Evolutionary conservation across 2,329 filamentous ascomycete genomes (phyloP).

Genomic region (Diaporthe ampelina): DNA sequence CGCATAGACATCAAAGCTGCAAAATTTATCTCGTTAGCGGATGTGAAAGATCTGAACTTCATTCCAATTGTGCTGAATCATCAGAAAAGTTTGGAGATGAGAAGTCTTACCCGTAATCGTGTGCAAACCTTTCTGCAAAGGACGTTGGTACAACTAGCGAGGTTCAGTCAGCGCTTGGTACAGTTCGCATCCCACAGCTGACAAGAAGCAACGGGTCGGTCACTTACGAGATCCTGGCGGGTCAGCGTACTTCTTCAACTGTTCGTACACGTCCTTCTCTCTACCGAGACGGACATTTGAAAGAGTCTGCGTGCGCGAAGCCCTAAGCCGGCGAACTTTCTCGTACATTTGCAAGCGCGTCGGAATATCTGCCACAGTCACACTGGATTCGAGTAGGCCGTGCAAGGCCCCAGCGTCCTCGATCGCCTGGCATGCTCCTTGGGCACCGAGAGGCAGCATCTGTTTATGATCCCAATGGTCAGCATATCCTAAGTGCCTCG

Average conservation of each 20-base stretch:
- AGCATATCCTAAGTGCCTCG: neutral
- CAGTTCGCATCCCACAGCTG: no score
- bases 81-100: neutral
- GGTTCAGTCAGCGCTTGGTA: neutral
- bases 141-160: neutral
- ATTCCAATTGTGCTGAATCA: neutral
- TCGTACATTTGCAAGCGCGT: slow-evolving; percentile 45
- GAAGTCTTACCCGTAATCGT: neutral
- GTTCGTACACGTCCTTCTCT: slow-evolving; percentile 44
- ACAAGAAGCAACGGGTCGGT: neutral
- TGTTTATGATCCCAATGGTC: slow-evolving; percentile 16
- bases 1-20: slow-evolving; percentile 37
- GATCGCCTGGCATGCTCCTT: slow-evolving; percentile 52
- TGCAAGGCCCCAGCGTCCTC: slow-evolving; percentile 51
- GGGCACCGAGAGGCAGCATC: slow-evolving; percentile 50
- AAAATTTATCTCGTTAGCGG: neutral
- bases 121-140: slow-evolving; percentile 3
- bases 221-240: slow-evolving; percentile 40
- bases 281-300: slow-evolving; percentile 43
- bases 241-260: slow-evolving; percentile 44
- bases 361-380: slow-evolving; percentile 41
- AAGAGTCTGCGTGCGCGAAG: slow-evolving; percentile 46
- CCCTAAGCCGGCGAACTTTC: slow-evolving; percentile 44
- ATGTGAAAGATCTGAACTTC: no score
- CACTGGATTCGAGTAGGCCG: slow-evolving; percentile 42